These are phyloP conservation scores for Ophiostoma pallidulum DNA, from an alignment of 2,329 filamentous ascomycete species.

Conservation along the genomic window DNA sequence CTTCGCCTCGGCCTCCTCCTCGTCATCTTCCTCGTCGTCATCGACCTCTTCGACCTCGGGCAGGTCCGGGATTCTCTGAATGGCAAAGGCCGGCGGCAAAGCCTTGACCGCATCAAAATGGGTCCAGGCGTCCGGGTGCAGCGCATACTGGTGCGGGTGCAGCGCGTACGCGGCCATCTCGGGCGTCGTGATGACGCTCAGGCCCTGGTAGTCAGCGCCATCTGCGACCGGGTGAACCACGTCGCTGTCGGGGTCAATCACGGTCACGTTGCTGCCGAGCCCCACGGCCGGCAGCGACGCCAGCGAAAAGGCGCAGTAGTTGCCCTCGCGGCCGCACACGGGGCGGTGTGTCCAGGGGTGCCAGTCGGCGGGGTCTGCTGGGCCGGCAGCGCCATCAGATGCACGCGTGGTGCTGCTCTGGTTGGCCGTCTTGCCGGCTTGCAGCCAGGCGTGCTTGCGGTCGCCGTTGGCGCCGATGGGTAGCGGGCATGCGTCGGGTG, in stretches of 20 bases:
- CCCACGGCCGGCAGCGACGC: constrained; percentile 14
- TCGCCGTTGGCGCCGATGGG: constrained; percentile 2
- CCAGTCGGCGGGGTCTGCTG: constrained; percentile 16
- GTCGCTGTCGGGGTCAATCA: constrained; percentile 3
- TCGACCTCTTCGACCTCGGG: not conserved
- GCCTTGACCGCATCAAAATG: not conserved
- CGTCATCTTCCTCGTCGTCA: not conserved
- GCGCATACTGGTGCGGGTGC: constrained; percentile 3
- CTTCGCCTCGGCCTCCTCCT: not conserved
- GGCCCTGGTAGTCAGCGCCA: constrained; percentile 8
- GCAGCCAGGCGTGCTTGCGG: constrained; percentile 6
- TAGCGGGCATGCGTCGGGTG: not conserved
- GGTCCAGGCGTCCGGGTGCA: not conserved
- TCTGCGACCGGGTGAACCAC: not conserved
- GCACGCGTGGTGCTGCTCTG: not conserved
- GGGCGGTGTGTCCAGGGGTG: constrained; percentile 22
- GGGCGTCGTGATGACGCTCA: constrained; percentile 23
- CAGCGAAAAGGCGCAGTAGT: constrained; percentile 21
- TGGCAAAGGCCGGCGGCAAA: not conserved
- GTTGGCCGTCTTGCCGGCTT: not conserved
- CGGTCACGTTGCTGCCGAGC: not conserved
- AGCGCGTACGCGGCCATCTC: constrained; percentile 22
- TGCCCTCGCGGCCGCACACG: constrained; percentile 15
- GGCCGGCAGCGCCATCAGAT: not conserved
- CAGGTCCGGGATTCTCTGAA: not conserved